phyloP scores from a whole-genome alignment of 2,329 filamentous ascomycete genomes.

The Rhynchosporium secalis region DNA sequence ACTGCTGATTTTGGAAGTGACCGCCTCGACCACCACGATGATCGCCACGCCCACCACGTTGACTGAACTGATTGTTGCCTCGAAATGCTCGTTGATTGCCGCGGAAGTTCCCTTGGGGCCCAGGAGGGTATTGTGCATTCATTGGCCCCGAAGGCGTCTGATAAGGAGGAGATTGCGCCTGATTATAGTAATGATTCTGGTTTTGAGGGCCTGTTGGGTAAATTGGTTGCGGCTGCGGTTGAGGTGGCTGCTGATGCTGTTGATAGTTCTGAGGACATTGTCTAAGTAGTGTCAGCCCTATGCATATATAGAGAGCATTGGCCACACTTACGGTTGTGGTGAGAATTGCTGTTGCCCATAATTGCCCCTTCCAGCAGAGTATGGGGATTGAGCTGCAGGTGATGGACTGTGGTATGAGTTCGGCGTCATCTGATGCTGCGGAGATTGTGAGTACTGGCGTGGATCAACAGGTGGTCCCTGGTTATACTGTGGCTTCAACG shows the following conservation, averaged over 20 bases:
- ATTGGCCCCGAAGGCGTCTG: constrained; percentile 56
- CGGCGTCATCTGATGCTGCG: constrained; percentile 55
- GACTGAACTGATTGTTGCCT: constrained; percentile 56
- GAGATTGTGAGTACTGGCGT: constrained; percentile 56
- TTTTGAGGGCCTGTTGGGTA: constrained; percentile 56
- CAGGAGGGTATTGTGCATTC: constrained; percentile 48
- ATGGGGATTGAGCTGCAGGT: constrained; percentile 61
- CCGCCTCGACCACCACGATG: constrained; percentile 56
- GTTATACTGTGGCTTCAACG: constrained; percentile 42
- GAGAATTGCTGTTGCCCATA: constrained; percentile 49
- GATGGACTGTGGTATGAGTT: constrained; percentile 56
- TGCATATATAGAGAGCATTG: neutral
- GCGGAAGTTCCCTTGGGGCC: constrained; percentile 37
- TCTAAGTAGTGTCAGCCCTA: constrained; percentile 45
- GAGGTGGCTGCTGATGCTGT: constrained; percentile 52
- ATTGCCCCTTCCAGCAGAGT: constrained; percentile 53
- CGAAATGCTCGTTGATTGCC: constrained; percentile 59
- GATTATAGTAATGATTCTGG: constrained; percentile 52
- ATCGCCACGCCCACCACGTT: constrained; percentile 43
- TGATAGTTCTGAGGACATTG: constrained; percentile 65
- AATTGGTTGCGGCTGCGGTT: constrained; percentile 52
- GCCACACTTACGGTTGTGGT: constrained; percentile 51
- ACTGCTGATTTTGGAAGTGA: constrained; percentile 69
- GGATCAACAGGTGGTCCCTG: constrained; percentile 39
- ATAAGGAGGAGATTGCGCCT: constrained; percentile 49